These are phyloP conservation scores for Pythium graminicola DNA, from an alignment of 352 stramenopile species.

Conservation along the genomic window DNA sequence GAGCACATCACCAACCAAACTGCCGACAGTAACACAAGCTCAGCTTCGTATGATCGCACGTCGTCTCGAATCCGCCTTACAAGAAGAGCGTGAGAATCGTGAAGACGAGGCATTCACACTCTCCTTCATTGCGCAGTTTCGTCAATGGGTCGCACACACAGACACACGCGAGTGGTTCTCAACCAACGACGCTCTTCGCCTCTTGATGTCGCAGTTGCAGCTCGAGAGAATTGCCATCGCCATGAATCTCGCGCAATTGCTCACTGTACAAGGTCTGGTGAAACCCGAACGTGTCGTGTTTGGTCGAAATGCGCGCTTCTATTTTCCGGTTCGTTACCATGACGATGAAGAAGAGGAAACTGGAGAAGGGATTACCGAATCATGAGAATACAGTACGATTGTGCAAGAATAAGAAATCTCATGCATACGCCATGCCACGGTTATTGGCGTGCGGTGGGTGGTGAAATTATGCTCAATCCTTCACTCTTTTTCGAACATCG, in stretches of 20 bases:
- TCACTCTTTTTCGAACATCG: too few relatives aligned
- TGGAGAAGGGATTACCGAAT: neutral
- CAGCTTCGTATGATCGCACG: conserved; percentile 4
- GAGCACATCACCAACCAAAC: too few relatives aligned
- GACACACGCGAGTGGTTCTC: conserved; percentile 13
- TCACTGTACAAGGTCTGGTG: conserved; percentile 12
- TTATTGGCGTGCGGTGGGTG: too few relatives aligned
- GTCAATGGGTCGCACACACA: neutral
- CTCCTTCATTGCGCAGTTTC: conserved; percentile 1
- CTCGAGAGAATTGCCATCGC: conserved; percentile 11
- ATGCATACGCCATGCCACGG: too few relatives aligned
- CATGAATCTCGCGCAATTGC: conserved; percentile 11
- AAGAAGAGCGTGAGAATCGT: conserved; percentile 2
- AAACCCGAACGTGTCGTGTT: conserved; percentile 9
- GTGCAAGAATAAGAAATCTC: too few relatives aligned
- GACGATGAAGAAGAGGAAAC: conserved; percentile 11
- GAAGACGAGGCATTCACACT: conserved; percentile 7
- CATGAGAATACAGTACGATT: neutral
- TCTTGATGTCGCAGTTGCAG: conserved; percentile 3
- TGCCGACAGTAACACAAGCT: neutral
- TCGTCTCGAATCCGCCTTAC: conserved; percentile 7
- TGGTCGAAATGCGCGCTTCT: conserved; percentile 7
- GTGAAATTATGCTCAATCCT: too few relatives aligned
- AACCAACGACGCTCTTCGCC: conserved; percentile 11
- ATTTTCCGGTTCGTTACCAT: conserved; percentile 9